Percentiles rank a stretch among this genome's conserved stretches.
Evolutionary conservation across 768 basidiomycete genomes (phyloP).

Genomic region (Pisolithus microcarpus): DNA sequence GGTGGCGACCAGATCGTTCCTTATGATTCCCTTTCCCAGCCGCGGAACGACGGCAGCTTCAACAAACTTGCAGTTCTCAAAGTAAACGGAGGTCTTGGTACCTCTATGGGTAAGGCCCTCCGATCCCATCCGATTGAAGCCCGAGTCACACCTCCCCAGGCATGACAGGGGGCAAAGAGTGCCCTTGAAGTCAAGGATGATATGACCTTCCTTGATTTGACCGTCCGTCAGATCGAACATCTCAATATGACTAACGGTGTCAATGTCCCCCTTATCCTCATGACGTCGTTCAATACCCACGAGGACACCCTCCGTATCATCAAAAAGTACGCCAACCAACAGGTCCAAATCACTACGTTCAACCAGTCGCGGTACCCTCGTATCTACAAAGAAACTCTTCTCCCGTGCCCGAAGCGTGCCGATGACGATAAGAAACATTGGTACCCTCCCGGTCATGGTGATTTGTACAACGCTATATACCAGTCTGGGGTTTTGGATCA

Average conservation of each 20-base stretch:
- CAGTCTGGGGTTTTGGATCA: slow-evolving; percentile 72
- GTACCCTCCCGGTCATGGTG: slow-evolving; percentile 77
- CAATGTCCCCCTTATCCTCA: slow-evolving; percentile 73
- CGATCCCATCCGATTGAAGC: background rate
- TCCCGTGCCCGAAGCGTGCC: slow-evolving; percentile 53
- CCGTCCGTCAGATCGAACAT: slow-evolving; percentile 61
- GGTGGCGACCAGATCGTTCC: slow-evolving; percentile 55
- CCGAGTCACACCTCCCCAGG: slow-evolving; percentile 20
- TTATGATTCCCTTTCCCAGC: slow-evolving; percentile 45
- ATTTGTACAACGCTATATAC: slow-evolving; percentile 62
- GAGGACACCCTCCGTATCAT: slow-evolving; percentile 73
- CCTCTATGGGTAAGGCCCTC: slow-evolving; percentile 44
- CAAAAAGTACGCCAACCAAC: slow-evolving; percentile 76
- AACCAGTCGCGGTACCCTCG: slow-evolving; percentile 72
- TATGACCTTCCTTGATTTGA: slow-evolving; percentile 63
- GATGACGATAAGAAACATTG: slow-evolving; percentile 60
- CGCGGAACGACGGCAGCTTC: slow-evolving; percentile 43
- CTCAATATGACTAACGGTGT: slow-evolving; percentile 53
- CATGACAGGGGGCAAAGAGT: slow-evolving; percentile 58
- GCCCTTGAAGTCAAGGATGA: slow-evolving; percentile 72
- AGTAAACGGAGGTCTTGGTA: slow-evolving; percentile 70
- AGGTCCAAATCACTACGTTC: slow-evolving; percentile 64
- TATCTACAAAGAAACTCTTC: slow-evolving; percentile 60
- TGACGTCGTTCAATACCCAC: slow-evolving; percentile 80
- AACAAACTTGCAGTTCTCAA: slow-evolving; percentile 72